These are phyloP conservation scores for Cytospora piceae DNA, from an alignment of 2,329 filamentous ascomycete genomes.

Conservation along the genomic window DNA sequence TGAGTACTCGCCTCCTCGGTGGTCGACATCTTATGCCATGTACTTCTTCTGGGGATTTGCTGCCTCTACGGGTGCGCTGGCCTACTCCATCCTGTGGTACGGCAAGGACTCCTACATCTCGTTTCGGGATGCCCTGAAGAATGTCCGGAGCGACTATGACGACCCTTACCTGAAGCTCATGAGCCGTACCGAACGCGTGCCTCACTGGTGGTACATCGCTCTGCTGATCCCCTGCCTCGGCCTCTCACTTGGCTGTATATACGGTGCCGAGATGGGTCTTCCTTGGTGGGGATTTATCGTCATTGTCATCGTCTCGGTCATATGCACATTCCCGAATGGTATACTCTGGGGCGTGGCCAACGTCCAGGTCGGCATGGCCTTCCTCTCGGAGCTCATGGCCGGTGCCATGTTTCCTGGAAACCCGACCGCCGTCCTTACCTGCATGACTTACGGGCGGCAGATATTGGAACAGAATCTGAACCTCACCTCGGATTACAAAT, in stretches of 20 bases:
- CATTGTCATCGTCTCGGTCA: conserved; percentile 34
- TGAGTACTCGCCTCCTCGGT: conserved; percentile 36
- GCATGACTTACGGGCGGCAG: conserved; percentile 40
- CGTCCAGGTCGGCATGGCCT: conserved; percentile 37
- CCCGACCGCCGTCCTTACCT: conserved; percentile 37
- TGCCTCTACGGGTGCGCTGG: conserved; percentile 38
- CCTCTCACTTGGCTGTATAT: conserved; percentile 37
- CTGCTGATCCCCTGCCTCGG: conserved; percentile 35
- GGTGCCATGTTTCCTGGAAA: conserved; percentile 38
- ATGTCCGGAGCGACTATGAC: conserved; percentile 34
- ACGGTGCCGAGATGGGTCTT: conserved; percentile 36
- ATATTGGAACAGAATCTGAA: conserved; percentile 41
- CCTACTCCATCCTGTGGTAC: conserved; percentile 38
- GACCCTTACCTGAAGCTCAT: conserved; percentile 40
- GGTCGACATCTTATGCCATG: conserved; percentile 38
- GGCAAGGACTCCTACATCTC: conserved; percentile 34
- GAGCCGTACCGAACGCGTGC: conserved; percentile 35
- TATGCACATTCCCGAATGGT: conserved; percentile 39
- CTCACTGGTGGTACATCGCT: conserved; percentile 40
- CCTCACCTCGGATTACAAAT: conserved; percentile 41
- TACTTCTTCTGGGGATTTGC: conserved; percentile 42
- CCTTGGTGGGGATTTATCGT: conserved; percentile 40
- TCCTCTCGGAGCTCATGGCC: conserved; percentile 38
- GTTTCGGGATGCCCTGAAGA: conserved; percentile 32
- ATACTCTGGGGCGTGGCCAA: conserved; percentile 39